phyloP scores from a whole-genome alignment of 2,329 filamentous ascomycete genomes.

The Venturia pyrina region DNA sequence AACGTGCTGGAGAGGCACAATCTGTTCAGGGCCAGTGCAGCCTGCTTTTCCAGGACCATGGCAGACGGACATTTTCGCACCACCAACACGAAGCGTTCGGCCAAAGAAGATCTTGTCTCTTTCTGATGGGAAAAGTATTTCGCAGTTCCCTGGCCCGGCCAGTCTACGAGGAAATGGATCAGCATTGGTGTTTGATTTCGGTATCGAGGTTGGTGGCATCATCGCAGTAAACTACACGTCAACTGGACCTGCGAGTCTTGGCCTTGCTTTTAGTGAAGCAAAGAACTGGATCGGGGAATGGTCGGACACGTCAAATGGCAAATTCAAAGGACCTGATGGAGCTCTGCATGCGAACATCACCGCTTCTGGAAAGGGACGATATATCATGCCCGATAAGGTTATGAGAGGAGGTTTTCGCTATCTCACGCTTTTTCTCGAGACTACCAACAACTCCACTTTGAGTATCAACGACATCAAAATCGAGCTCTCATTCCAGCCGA shows the following conservation, averaged over 20 bases:
- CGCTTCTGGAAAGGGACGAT: constrained; percentile 24
- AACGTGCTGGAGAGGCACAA: constrained; percentile 45
- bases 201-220: constrained; percentile 48
- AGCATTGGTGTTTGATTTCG: constrained; percentile 49
- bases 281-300: constrained; percentile 34
- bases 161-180: constrained; percentile 38
- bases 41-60: constrained; percentile 47
- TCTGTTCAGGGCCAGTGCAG: constrained; percentile 40
- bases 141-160: constrained; percentile 21
- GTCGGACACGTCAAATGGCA: constrained; percentile 33
- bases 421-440: constrained; percentile 35
- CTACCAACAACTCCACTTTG: constrained; percentile 22
- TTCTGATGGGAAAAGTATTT: constrained; percentile 23
- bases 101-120: constrained; percentile 36
- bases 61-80: constrained; percentile 49
- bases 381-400: constrained; percentile 34
- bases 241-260: constrained; percentile 23
- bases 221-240: constrained; percentile 41
- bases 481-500: constrained; percentile 40
- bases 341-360: constrained; percentile 37
- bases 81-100: constrained; percentile 38
- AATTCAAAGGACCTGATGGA: constrained; percentile 30
- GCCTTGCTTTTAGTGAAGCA: constrained; percentile 33
- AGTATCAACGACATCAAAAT: constrained; percentile 29
- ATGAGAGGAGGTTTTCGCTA: constrained; percentile 46